A percentile compares a stretch with the other conserved stretches of the same genome.
Evolutionary conservation across 176 grass and related monocot species (phyloP).

Genomic region (Thalia dealbata): DNA sequence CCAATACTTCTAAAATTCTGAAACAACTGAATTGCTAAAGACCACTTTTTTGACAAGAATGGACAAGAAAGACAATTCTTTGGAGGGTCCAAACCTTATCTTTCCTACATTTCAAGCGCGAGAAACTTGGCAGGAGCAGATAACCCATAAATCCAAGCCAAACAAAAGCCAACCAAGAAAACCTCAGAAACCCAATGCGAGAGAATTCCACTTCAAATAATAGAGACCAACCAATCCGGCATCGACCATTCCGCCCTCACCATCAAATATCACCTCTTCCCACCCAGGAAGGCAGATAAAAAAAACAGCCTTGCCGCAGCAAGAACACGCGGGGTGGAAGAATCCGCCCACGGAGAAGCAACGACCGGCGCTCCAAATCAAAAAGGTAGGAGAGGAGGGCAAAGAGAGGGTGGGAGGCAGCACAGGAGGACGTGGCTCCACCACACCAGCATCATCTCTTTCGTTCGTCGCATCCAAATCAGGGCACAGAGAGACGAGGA

Average conservation of each 20-base stretch:
- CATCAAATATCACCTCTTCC: not conserved
- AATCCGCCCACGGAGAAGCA: not conserved
- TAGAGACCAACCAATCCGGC: not conserved
- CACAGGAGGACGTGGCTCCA: too few species aligned
- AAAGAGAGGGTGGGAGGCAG: not conserved
- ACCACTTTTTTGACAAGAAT: not conserved
- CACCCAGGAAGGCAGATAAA: not conserved
- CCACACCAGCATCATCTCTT: not conserved
- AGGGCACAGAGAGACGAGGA: not conserved
- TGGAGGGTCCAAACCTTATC: not conserved
- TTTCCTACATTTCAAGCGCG: not conserved
- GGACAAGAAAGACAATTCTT: not conserved
- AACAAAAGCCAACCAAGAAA: not conserved
- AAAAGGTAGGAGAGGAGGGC: not conserved
- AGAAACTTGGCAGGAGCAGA: not conserved
- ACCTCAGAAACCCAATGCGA: not conserved
- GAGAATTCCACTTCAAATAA: too few species aligned
- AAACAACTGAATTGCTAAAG: not conserved
- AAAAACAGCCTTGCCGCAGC: not conserved
- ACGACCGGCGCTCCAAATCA: not conserved
- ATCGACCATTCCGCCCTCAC: not conserved
- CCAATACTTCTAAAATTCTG: not conserved
- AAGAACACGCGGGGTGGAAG: not conserved
- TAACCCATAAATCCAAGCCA: not conserved
- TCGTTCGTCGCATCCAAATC: not conserved